Base-by-base conservation (phyloP, 495 filamentous ascomycete genomes). In the Aspergillus haitiensis region DNA sequence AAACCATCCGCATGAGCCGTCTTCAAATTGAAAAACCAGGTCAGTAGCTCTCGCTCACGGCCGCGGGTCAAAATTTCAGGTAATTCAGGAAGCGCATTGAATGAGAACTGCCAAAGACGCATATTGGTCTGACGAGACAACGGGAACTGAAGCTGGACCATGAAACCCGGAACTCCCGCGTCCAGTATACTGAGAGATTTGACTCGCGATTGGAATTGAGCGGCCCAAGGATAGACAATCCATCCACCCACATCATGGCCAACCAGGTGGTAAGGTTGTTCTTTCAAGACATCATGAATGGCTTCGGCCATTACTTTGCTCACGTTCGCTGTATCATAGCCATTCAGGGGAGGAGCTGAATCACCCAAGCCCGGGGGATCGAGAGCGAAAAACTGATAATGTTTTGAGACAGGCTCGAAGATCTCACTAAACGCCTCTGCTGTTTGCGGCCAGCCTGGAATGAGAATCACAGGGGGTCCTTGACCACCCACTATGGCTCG, bases 81-180 rank as follows among this genome's bases (percentile, higher is more conserved):
- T 40, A 70, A 33, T 18, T 70, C 67, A 1, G 67, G 67, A 33
- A 70, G 62, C 51, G 67, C 67, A 18, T 67, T 63, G 46, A 70
- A 70, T 5, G 67, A 70, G 52, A 70, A 70, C 57, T 67, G 67
- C 67, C 67, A 70, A 21, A 70, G 59, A n/a, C 64, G 64, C 40
- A 70, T 4, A 31, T 70, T 70, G 32, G 64, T 54, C 54, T 59
- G 45, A 12, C 55, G 18, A 32, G 63, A 51, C 55, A 69, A 50
- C 16, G 66, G 66, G 46, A 61, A 70, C 10, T 64, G 44, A 33
- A 60, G 40, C 34, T 27, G 49, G 1, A 64, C 59, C 37, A 65
- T 7, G 56, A 70, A 63, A 6, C 67, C 67, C 15, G 67, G 67
- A n/a, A 70, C 64, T 2, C 53, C 53, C 2, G 64, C 67, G 56